phyloP scores from a whole-genome alignment of 1,284 basidiomycete genomes.

The Irpex lacteus region DNA sequence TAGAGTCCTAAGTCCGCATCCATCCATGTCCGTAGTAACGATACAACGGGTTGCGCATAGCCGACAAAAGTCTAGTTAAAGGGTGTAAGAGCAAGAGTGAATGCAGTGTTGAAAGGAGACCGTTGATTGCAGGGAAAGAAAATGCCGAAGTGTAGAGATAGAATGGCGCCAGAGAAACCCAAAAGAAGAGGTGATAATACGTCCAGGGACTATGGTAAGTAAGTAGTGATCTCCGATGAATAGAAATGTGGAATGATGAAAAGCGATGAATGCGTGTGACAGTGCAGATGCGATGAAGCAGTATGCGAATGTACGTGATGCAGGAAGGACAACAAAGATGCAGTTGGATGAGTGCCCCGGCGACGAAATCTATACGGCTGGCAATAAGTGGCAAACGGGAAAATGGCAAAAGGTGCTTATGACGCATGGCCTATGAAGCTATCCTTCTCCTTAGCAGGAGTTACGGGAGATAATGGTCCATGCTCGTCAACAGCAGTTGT shows the following conservation, averaged over 20 bases:
- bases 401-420: background rate
- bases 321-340: background rate
- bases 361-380: background rate
- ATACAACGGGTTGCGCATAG: background rate
- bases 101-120: background rate
- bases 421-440: background rate
- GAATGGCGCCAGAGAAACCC: background rate
- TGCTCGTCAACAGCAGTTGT: background rate
- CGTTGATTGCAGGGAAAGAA: background rate
- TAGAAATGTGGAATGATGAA: background rate
- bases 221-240: background rate
- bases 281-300: background rate
- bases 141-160: background rate
- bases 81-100: background rate
- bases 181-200: background rate
- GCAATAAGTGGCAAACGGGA: background rate
- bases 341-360: background rate
- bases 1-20: background rate
- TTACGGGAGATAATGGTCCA: background rate
- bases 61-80: background rate
- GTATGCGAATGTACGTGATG: background rate
- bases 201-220: background rate
- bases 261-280: background rate
- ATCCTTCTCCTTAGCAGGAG: background rate
- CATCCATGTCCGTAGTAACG: background rate